Percentiles rank a stretch among this genome's conserved stretches.
Evolutionary conservation across 352 stramenopile species (phyloP).

Genomic region (Pythium biforme): DNA sequence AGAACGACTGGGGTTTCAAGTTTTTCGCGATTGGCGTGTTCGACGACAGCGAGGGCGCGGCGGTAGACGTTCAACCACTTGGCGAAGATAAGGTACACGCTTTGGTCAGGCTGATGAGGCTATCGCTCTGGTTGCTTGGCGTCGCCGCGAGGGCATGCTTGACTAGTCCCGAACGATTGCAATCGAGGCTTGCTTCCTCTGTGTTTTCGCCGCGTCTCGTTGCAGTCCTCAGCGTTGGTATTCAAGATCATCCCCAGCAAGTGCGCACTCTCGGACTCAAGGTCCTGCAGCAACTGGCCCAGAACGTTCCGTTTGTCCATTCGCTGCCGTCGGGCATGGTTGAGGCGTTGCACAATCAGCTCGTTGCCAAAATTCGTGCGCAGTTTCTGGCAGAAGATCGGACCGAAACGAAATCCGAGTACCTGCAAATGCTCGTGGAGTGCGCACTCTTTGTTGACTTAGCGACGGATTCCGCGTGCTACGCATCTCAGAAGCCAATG

Average conservation of each 20-base stretch:
- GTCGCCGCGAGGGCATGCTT: constrained; percentile 13
- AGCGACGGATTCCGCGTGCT: constrained; percentile 39
- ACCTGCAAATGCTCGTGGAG: constrained; percentile 59
- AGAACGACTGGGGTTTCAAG: constrained; percentile 91
- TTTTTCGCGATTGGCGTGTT: constrained; percentile 75
- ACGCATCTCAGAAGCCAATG: constrained; percentile 23
- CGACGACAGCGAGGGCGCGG: constrained; percentile 17
- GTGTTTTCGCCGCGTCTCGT: constrained; percentile 10
- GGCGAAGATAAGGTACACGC: background rate
- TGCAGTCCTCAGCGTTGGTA: background rate
- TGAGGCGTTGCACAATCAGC: constrained; percentile 36
- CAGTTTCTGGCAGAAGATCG: constrained; percentile 50
- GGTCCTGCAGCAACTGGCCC: constrained; percentile 41
- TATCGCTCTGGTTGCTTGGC: constrained; percentile 22
- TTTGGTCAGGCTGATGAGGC: constrained; percentile 14
- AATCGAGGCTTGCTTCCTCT: background rate
- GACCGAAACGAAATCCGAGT: constrained; percentile 55
- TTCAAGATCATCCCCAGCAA: constrained; percentile 33
- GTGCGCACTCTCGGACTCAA: constrained; percentile 42
- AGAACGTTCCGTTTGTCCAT: constrained; percentile 38
- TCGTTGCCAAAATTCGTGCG: constrained; percentile 51
- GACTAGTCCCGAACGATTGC: background rate
- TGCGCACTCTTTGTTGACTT: constrained; percentile 59
- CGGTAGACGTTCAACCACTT: background rate
- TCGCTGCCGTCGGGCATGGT: constrained; percentile 37